A percentile compares a stretch with the other conserved stretches of the same genome.
Evolutionary conservation across 192 early-diverging fungal genomes (phyloP).

Genomic region (Coemansia sp.): DNA sequence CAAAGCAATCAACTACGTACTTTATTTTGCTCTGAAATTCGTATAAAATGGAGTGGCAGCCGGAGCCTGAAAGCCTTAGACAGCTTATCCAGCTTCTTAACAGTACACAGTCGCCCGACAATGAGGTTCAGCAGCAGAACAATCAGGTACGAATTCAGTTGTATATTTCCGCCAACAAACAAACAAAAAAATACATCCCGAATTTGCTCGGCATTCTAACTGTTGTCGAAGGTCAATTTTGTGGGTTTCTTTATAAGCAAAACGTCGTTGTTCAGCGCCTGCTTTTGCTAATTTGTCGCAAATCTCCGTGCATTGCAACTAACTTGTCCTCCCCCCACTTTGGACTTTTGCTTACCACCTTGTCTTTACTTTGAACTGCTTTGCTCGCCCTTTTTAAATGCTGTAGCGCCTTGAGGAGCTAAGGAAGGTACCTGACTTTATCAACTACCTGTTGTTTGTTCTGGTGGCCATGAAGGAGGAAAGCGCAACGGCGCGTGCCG

Average conservation of each 20-base stretch:
- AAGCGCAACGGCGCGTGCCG: slow-evolving; percentile 64
- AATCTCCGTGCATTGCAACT: neutral
- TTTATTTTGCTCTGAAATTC: slow-evolving; percentile 5
- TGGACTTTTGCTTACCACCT: neutral
- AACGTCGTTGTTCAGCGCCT: neutral
- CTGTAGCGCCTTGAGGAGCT: slow-evolving; percentile 71
- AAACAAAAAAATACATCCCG: neutral
- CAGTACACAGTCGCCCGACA: slow-evolving; percentile 70
- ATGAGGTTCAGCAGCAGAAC: slow-evolving; percentile 65
- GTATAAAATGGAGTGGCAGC: slow-evolving; percentile 64
- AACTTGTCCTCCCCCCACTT: no score
- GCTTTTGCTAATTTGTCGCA: slow-evolving; percentile 7
- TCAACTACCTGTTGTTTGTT: slow-evolving; percentile 86
- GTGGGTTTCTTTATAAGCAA: no score
- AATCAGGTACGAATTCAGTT: slow-evolving; percentile 61
- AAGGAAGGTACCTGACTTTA: slow-evolving; percentile 80
- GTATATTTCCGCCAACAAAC: neutral
- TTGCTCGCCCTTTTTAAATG: neutral
- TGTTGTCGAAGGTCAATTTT: no score
- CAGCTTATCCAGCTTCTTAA: slow-evolving; percentile 73
- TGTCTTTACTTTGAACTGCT: no score
- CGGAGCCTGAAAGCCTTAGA: slow-evolving; percentile 71
- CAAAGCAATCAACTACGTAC: neutral
- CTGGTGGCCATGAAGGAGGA: slow-evolving; percentile 71
- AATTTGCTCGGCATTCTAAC: neutral